phyloP scores from a whole-genome alignment of 768 basidiomycete species.

The Mycena rebaudengoi region DNA sequence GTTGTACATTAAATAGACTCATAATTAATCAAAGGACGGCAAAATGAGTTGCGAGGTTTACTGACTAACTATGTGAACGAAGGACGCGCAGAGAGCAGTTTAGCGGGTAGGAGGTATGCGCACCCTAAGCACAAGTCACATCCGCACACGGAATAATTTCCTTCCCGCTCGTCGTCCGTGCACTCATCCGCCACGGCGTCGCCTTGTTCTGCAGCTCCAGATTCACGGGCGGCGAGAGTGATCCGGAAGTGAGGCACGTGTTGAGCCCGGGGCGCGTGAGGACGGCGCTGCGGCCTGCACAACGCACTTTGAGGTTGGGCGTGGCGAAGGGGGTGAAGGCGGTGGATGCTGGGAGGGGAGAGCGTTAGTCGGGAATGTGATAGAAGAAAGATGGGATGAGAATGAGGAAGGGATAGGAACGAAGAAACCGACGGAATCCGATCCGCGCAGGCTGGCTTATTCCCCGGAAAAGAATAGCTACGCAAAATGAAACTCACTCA shows the following conservation, averaged over 20 bases:
- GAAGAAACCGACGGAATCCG: no score
- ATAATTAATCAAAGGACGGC: no score
- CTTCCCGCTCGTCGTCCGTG: background rate
- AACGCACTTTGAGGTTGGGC: conserved; percentile 46
- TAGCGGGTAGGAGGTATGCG: no score
- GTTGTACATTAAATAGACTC: no score
- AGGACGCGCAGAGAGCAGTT: no score
- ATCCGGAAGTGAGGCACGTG: conserved; percentile 40
- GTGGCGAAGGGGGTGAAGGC: conserved; percentile 54
- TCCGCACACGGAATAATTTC: background rate
- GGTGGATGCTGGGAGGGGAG: conserved; percentile 14
- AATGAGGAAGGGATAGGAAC: no score
- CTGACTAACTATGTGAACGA: no score
- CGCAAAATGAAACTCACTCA: conserved; percentile 38
- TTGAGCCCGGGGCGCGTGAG: conserved; percentile 46
- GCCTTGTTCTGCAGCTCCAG: conserved; percentile 39
- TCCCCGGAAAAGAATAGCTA: background rate
- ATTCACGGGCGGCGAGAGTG: conserved; percentile 50
- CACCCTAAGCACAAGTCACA: background rate
- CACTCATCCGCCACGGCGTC: conserved; percentile 15
- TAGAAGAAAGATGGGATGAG: background rate
- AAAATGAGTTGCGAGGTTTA: no score
- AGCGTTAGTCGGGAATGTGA: background rate
- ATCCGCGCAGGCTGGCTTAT: background rate
- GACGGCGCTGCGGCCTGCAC: conserved; percentile 54